Evolutionary conservation across 176 grass and related monocot species (phyloP).

Genomic region (Elymus sibiricus): DNA sequence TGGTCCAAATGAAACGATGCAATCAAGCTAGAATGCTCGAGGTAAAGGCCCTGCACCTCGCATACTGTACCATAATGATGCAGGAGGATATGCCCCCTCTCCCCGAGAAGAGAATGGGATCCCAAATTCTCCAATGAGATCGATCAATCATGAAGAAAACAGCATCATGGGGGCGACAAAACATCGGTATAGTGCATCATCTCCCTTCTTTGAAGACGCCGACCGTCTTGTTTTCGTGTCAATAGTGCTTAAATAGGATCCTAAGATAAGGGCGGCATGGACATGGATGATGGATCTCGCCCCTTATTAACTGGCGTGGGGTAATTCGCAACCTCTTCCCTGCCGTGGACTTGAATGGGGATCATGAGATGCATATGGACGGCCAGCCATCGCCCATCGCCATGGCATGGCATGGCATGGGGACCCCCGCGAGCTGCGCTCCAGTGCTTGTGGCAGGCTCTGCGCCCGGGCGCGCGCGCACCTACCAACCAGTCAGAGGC

Average conservation of each 20-base stretch:
- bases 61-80: background rate
- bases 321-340: slow-evolving; percentile 14
- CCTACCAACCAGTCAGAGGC: background rate
- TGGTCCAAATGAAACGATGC: background rate
- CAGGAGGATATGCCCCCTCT: background rate
- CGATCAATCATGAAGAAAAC: background rate
- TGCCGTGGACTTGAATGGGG: slow-evolving; percentile 24
- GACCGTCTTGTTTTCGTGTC: background rate
- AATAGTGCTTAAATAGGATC: background rate
- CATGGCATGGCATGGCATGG: background rate
- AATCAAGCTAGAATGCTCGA: background rate
- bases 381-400: background rate
- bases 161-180: background rate
- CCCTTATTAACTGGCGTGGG: slow-evolving; percentile 22
- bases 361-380: background rate
- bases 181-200: background rate
- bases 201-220: background rate
- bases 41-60: background rate
- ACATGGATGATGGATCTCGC: background rate
- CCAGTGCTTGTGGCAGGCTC: background rate
- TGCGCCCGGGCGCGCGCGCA: background rate
- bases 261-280: background rate
- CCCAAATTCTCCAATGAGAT: background rate
- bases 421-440: background rate
- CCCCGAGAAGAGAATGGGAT: background rate